Base-by-base conservation (phyloP, 371 early-diverging fungal species). In the Mucor lusitanicus region DNA sequence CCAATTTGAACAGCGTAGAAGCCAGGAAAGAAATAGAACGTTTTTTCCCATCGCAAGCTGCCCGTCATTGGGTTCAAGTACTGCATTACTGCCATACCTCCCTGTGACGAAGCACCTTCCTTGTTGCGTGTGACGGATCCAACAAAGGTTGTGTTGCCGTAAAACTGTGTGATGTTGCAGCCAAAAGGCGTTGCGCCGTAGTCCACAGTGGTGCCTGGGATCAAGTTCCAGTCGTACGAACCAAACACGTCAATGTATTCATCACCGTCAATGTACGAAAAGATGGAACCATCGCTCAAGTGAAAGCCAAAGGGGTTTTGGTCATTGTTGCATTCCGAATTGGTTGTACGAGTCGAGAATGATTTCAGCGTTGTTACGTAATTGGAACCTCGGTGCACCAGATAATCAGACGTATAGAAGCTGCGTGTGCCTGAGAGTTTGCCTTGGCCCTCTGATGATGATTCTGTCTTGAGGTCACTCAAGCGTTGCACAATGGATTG, bases 271-370 rank as follows among this genome's bases (percentile, higher is more conserved):
- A 68, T 46, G 19, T 77, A 77, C 5, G 62, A 71, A 33, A 60
- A 77, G 17, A 77, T 68, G 21, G 67, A 25, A 12, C 77, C 77
- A 42, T 77, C 77, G 17, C 71, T 71, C 13, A 77, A 40, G 61
- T 77, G 77, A 48, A 71, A 77, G 4, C 77, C 77, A n/a, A 59
- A 67, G 7, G 69, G 63, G 33, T 74, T 77, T 44, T 77, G 77
- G 15, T 61, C 48, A 30, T 77, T 77, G 8, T 68, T 66, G 35
- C 77, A 77, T 58, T 77, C 77, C 0, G 71, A 63, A 56, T 74
- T 74, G 32, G 66, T 59, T 8, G 71, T 74, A 46, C 77, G 66
- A 0, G 42, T 68, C 21, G 77, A 77, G 58, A 69, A 77, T 59
- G 74, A 66, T 37, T 74, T 77, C 13, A 74, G 63, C 3, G 77